Base-by-base conservation (phyloP, 306 rosid genomes). In the Casuarina glauca region DNA sequence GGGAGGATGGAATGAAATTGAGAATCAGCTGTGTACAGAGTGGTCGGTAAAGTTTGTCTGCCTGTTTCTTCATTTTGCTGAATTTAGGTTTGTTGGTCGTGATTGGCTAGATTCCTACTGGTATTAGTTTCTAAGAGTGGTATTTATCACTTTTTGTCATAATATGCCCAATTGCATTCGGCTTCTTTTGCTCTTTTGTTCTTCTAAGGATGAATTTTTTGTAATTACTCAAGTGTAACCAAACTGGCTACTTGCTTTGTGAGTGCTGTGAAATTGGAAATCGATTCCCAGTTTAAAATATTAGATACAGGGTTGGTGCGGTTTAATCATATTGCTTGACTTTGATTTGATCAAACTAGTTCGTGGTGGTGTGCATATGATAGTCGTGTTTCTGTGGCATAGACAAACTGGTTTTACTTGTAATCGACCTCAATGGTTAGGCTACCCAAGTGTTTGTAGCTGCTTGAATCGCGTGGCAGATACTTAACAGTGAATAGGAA, bases 21-120 rank as follows among this genome's bases (percentile, higher is more conserved):
- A 73, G 82, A 69, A 54, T 19, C 6, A 50, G 84, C 76, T 72
- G 73, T 86, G 90, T 86, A 90, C 85, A 90, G 87, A 64, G 16
- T 58, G 74, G 54, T 61, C 62, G 55, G 86, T 82, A 39, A 79
- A 79, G 76, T 72, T 57, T 70, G 73, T 32, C 50, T 52, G 3
- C 5, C 39, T 52, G 73, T 70, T 44, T 52, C 58, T 79, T 72
- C 9, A 52, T 46, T 79, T 63, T 72, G 55, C n/a, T 71, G 44
- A 43, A 78, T 74, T 77, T 48, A 45, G 43, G 78, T 80, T 77
- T 82, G 7, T 66, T 79, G 16, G 61, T 58, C 76, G 32, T 78
- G 12, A 64, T 15, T 48, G 74, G 48, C 57, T 82, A 10, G 79
- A 60, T 72, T 77, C 70, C 4, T 70, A 63, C 20, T 70, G 5